A percentile compares a stretch with the other conserved stretches of the same genome.
These are phyloP conservation scores for Alloteropsis semialata DNA, from an alignment of 176 grass and related monocot genomes.

Conservation along the genomic window DNA sequence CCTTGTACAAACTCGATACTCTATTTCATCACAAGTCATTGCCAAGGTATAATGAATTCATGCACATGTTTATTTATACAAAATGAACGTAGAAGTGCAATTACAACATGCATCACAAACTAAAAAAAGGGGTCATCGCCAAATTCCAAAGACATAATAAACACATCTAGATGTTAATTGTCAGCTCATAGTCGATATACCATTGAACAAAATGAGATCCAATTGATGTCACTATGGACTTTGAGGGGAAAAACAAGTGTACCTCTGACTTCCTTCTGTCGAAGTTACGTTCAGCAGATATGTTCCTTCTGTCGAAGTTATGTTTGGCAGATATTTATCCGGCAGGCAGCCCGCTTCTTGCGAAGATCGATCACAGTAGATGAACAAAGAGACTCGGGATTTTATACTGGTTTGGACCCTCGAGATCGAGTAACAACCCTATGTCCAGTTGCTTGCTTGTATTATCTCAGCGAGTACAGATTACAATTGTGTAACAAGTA, in stretches of 20 bases:
- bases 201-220: not conserved
- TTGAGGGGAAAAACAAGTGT: not conserved
- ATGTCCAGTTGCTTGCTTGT: too few species aligned
- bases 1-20: not conserved
- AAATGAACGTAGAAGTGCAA: not conserved
- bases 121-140: not conserved
- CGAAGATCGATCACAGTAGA: too few species aligned
- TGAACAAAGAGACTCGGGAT: too few species aligned
- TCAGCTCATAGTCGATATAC: not conserved
- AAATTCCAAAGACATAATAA: not conserved
- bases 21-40: not conserved
- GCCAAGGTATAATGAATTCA: not conserved
- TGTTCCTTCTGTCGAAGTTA: too few species aligned
- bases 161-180: too few species aligned
- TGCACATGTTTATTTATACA: not conserved
- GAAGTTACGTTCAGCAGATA: too few species aligned
- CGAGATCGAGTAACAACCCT: too few species aligned
- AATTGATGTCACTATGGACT: not conserved
- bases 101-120: not conserved
- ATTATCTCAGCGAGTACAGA: too few species aligned
- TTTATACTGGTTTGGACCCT: too few species aligned
- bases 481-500: too few species aligned
- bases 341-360: too few species aligned
- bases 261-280: not conserved
- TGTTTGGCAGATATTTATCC: too few species aligned